Conservation (phyloP, 2,329 filamentous ascomycete species). For the Albophoma yamanashiensis region DNA sequence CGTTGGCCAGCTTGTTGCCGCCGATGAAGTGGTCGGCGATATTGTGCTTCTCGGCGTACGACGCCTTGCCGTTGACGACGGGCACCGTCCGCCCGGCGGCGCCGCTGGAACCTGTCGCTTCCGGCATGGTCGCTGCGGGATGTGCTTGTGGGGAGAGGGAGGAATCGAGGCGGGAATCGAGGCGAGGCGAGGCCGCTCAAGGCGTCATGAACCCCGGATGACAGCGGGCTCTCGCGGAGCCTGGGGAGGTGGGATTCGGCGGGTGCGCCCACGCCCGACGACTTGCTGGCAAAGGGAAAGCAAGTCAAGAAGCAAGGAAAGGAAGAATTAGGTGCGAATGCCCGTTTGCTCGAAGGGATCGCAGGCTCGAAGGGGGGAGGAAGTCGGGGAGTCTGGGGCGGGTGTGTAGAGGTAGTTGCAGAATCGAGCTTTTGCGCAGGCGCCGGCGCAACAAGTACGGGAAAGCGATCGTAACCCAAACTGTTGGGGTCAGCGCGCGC, state of each 20-base stretch:
- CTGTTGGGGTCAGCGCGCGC: constrained; percentile 2
- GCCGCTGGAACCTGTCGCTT: constrained; percentile 28
- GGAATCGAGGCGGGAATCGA: neutral
- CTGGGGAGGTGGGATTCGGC: neutral
- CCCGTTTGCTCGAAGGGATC: neutral
- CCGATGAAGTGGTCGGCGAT: constrained; percentile 93
- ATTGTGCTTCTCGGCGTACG: constrained; percentile 71
- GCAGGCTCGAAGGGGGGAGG: neutral
- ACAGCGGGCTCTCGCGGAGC: neutral
- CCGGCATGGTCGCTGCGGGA: constrained; percentile 29
- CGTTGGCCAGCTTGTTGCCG: constrained; percentile 76
- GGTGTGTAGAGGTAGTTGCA: neutral
- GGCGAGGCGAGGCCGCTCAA: neutral
- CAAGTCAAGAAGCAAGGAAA: neutral
- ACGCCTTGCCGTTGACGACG: constrained; percentile 45
- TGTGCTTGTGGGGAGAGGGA: neutral
- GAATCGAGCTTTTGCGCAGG: neutral
- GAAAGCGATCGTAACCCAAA: neutral
- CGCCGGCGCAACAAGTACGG: neutral
- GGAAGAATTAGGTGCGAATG: neutral
- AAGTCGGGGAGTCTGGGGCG: neutral
- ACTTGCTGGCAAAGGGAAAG: neutral
- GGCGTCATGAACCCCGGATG: neutral
- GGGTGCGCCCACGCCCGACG: neutral
- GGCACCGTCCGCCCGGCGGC: constrained; percentile 39